Conservation (phyloP, 768 basidiomycete genomes). For the Paxillus ammoniavirescens region DNA sequence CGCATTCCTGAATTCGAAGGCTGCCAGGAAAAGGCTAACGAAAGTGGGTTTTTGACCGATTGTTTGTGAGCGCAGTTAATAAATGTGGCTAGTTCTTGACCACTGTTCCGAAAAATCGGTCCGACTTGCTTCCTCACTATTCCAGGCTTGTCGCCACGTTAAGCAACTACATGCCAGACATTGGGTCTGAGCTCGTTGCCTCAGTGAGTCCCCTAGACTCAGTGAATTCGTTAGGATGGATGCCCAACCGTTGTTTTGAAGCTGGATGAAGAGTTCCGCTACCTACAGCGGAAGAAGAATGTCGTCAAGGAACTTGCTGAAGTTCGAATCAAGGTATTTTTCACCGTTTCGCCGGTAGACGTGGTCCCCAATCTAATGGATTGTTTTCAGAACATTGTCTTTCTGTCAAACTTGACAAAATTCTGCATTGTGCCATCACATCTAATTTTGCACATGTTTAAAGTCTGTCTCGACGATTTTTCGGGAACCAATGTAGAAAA, state of each 20-base stretch:
- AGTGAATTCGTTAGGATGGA: background rate
- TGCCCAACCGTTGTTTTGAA: constrained; percentile 29
- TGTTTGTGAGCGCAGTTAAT: constrained; percentile 5
- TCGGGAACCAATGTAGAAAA: constrained; percentile 92
- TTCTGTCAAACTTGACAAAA: constrained; percentile 91
- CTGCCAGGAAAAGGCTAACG: constrained; percentile 86
- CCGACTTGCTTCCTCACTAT: constrained; percentile 92
- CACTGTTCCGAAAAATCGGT: constrained; percentile 83
- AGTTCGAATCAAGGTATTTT: constrained; percentile 72
- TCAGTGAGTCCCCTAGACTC: constrained; percentile 50
- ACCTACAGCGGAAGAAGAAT: constrained; percentile 91
- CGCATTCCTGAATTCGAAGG: constrained; percentile 94
- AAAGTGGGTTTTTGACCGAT: constrained; percentile 52
- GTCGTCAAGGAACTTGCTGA: constrained; percentile 88
- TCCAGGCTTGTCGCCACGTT: constrained; percentile 86
- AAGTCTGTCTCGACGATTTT: constrained; percentile 96
- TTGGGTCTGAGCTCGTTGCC: constrained; percentile 79
- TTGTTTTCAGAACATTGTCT: constrained; percentile 74
- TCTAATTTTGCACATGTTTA: constrained; percentile 92
- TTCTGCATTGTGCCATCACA: constrained; percentile 89
- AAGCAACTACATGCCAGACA: constrained; percentile 90
- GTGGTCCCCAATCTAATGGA: background rate
- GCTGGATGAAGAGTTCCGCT: constrained; percentile 97
- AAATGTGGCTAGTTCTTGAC: constrained; percentile 60
- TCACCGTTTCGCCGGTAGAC: background rate